Base-by-base conservation (phyloP, 768 basidiomycete species). In the Termitomyces sp. region DNA sequence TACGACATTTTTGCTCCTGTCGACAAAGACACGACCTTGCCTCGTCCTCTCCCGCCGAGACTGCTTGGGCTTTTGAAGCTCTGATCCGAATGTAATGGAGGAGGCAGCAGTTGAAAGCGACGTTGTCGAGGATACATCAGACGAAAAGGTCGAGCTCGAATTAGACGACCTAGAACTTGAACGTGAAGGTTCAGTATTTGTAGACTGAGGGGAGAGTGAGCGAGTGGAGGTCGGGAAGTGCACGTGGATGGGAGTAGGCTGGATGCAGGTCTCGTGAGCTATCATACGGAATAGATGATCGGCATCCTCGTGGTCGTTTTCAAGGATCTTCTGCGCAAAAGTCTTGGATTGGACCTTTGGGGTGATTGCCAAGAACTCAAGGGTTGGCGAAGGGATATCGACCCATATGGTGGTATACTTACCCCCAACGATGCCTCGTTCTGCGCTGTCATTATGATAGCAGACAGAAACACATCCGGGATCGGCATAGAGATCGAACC, bases 401-500 rank as follows among this genome's bases (percentile, higher is more conserved):
- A 85, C 80, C 90, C 90, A 92, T 65, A 92, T 67, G 53, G 82
- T 87, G 66, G 83, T 68, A 56, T 83, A 75, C 65, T 79, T 77
- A 55, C 74, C 69, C 30, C 68, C 66, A 43, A 60, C 26, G 22
- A 54, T 58, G 10, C 47, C 38, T 47, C 20, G 53, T 13, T 54
- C 56, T 6, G 63, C 45, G 45, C 67, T 67, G 45, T 72, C 70
- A 58, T 68, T 75, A 52, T 77, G 78, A 66, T 79, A 76, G 59
- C 87, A 87, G 61, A 89, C 73, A 58, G 86, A 86, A 62, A 92
- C 82, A 68, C 82, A 85, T 60, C 88, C 90, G 61, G 90, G 90
- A 69, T 92, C 87, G 64, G 90, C 80, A 71, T 88, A 87, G 59
- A 92, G 79, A 70, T 92, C 90, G 67, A 92, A 85, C 72, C 88